Evolutionary conservation across 2,329 filamentous ascomycete species (phyloP).

Genomic region (Apiospora sp.): DNA sequence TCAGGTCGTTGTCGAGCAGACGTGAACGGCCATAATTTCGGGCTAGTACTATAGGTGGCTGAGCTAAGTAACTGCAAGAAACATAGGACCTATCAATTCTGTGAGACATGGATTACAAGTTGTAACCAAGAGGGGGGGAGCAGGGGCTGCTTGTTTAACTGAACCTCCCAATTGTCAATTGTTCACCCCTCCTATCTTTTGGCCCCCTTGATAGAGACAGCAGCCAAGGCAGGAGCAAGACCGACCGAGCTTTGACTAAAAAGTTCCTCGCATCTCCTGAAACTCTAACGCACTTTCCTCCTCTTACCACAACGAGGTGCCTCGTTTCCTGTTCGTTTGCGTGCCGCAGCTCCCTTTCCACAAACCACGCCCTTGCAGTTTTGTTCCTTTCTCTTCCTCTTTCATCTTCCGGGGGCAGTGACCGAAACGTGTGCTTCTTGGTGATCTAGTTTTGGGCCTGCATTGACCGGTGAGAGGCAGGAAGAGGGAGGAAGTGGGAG

Average conservation of each 20-base stretch:
- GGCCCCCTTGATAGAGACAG: neutral
- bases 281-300: conserved; percentile 3
- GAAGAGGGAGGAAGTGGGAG: neutral
- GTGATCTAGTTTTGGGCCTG: neutral
- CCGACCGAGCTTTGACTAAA: neutral
- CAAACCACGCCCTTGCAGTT: neutral
- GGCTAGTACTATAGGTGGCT: neutral
- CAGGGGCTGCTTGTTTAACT: conserved; percentile 16
- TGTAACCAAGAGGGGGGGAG: neutral
- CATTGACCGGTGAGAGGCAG: conserved; percentile 14
- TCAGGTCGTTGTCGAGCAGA: neutral
- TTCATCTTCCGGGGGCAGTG: neutral
- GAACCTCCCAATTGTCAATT: neutral
- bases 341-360: conserved; percentile 12
- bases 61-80: neutral
- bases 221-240: neutral
- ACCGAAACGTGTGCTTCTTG: conserved; percentile 3
- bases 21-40: neutral
- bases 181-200: neutral
- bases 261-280: conserved; percentile 19
- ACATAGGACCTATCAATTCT: neutral
- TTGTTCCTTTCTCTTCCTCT: neutral
- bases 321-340: neutral
- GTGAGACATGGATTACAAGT: conserved; percentile 1
- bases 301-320: neutral